Conservation (phyloP, 352 stramenopile genomes). For the Globisporangium lucens region DNA sequence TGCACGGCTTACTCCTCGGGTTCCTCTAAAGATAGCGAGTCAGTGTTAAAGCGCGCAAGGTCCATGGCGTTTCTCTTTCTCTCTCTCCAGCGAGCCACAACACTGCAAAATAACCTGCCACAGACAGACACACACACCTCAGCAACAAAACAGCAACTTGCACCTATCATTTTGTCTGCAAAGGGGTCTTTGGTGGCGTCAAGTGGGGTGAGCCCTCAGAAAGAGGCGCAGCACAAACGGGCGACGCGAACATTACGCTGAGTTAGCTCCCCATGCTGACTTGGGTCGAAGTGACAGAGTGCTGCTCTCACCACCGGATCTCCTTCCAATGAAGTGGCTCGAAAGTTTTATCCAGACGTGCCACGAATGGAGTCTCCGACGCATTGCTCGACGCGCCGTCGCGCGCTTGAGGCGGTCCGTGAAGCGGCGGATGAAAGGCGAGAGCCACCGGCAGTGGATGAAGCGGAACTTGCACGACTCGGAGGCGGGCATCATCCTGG, state of each 20-base stretch:
- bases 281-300: not conserved
- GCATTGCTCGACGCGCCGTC: constrained; percentile 6
- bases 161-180: not conserved
- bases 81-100: not conserved
- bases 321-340: constrained; percentile 7
- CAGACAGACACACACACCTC: not conserved
- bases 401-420: constrained; percentile 27
- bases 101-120: not conserved
- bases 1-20: too few relatives aligned
- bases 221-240: not conserved
- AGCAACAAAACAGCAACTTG: not conserved
- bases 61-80: not conserved
- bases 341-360: constrained; percentile 11
- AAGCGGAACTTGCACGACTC: constrained; percentile 72
- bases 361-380: constrained; percentile 17
- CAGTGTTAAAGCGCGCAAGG: not conserved
- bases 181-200: not conserved
- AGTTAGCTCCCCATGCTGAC: not conserved
- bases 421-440: constrained; percentile 60
- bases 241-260: not conserved
- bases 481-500: constrained; percentile 47
- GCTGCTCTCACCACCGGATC: not conserved
- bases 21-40: not conserved
- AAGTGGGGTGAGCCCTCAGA: not conserved
- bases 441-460: constrained; percentile 67